Conservation (phyloP, 176 grass and related monocot species). For the Triticum dicoccoides region DNA sequence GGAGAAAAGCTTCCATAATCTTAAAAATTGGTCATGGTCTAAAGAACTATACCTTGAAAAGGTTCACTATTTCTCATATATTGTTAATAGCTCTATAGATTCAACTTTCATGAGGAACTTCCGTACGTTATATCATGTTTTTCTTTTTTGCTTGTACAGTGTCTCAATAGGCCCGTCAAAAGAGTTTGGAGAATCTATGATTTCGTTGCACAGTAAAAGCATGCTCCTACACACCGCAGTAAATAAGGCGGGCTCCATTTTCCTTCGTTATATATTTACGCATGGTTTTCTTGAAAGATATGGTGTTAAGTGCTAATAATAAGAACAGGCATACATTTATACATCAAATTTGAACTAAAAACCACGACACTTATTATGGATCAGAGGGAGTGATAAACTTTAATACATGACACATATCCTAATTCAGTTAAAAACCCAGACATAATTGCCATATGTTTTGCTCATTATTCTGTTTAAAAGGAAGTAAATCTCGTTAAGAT, state of each 20-base stretch:
- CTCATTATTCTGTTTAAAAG: neutral
- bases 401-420: neutral
- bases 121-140: neutral
- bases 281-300: conserved; percentile 1
- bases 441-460: neutral
- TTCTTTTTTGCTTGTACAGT: neutral
- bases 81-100: neutral
- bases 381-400: neutral
- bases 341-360: too few relatives aligned
- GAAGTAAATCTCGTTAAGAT: neutral
- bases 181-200: neutral
- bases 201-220: conserved; percentile 12
- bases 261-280: neutral
- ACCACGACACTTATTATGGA: too few relatives aligned
- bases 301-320: neutral
- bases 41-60: neutral
- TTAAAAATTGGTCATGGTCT: neutral
- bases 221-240: neutral
- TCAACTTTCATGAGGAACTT: neutral
- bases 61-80: neutral
- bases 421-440: neutral
- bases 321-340: neutral
- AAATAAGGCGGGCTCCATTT: neutral
- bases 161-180: neutral
- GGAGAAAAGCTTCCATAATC: neutral